Evolutionary conservation across 1,139 yeast genomes (phyloP).

Genomic region (Suhomyces taliae): DNA sequence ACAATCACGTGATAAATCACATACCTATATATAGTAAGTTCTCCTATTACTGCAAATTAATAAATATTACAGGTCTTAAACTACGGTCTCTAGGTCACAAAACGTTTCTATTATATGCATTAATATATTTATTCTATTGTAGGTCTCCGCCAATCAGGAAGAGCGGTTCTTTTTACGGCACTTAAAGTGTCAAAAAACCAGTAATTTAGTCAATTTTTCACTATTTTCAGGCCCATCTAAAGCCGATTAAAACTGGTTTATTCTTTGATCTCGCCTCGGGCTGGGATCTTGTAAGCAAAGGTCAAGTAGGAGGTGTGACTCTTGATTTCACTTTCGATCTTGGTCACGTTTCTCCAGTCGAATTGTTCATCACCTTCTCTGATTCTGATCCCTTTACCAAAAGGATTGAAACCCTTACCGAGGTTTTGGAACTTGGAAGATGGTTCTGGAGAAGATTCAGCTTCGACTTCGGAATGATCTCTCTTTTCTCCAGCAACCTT

Average conservation of each 20-base stretch:
- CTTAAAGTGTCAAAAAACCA: no score
- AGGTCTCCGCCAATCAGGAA: no score
- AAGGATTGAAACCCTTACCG: slow-evolving; percentile 76
- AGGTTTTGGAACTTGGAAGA: slow-evolving; percentile 30
- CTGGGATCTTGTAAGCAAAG: slow-evolving; percentile 61
- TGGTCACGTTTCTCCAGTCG: slow-evolving; percentile 81
- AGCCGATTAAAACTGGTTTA: neutral
- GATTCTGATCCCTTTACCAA: slow-evolving; percentile 80
- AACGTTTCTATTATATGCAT: no score
- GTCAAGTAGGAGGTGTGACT: slow-evolving; percentile 94
- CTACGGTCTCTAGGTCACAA: no score
- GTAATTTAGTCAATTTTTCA: no score
- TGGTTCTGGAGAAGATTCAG: slow-evolving; percentile 12
- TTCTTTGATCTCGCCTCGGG: neutral
- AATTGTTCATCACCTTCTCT: slow-evolving; percentile 82
- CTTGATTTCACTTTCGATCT: slow-evolving; percentile 80
- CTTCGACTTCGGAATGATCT: slow-evolving; percentile 16
- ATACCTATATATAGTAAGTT: neutral
- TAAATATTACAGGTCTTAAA: no score
- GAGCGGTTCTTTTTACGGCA: no score
- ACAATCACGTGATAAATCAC: neutral
- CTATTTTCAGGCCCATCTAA: no score
- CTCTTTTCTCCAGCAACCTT: slow-evolving; percentile 19
- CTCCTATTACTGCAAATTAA: neutral
- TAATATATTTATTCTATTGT: no score